phyloP scores from a whole-genome alignment of 169 alveolate genomes.

The Plasmodium relictum region DNA sequence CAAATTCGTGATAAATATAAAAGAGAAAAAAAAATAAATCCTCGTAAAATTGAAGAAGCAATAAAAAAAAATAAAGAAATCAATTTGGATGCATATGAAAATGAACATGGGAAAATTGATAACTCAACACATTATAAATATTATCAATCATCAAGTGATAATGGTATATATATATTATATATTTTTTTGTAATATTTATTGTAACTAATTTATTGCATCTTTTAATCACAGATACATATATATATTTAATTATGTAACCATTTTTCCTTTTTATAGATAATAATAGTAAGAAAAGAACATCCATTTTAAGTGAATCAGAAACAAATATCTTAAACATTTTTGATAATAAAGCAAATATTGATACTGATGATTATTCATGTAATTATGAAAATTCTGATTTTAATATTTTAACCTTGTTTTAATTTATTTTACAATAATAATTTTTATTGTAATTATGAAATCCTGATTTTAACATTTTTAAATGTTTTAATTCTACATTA shows the following conservation, averaged over 20 bases:
- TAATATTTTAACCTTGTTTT: constrained; percentile 46
- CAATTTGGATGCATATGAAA: constrained; percentile 81
- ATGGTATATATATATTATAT: constrained; percentile 37
- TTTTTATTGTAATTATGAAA: too few species aligned
- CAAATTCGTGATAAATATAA: constrained; percentile 86
- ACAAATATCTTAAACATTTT: constrained; percentile 37
- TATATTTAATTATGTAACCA: background rate
- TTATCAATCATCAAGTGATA: constrained; percentile 76
- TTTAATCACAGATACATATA: background rate
- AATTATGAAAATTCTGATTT: constrained; percentile 36
- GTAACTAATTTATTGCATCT: background rate
- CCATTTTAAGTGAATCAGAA: constrained; percentile 32
- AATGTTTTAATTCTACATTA: too few species aligned
- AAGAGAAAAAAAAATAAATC: constrained; percentile 83
- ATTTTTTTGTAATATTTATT: background rate
- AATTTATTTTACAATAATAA: background rate
- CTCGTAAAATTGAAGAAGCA: constrained; percentile 79
- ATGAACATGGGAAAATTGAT: constrained; percentile 84
- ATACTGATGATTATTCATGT: constrained; percentile 2
- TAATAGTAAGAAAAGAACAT: background rate
- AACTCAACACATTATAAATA: constrained; percentile 79
- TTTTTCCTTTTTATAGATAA: constrained; percentile 24
- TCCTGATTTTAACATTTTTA: too few species aligned
- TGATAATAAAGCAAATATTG: constrained; percentile 23
- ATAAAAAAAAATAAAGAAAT: constrained; percentile 78